Evolutionary conservation across 140 eudicot genomes (phyloP).

Genomic region (Senecio squalidus): DNA sequence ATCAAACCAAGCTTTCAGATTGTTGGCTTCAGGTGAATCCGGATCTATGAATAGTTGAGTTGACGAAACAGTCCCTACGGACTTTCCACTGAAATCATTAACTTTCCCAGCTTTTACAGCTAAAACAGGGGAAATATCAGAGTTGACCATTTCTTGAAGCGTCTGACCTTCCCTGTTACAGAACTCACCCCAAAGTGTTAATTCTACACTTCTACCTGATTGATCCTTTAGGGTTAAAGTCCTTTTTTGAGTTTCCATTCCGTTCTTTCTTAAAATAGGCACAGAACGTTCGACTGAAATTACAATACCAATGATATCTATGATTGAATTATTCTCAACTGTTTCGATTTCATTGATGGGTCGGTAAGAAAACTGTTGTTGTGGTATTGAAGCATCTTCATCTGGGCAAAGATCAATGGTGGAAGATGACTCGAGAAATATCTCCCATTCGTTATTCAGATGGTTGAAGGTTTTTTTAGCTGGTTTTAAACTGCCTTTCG

Average conservation of each 20-base stretch:
- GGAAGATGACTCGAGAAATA: slow-evolving; percentile 70
- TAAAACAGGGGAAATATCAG: slow-evolving; percentile 62
- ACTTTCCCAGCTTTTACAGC: slow-evolving; percentile 95
- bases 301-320: slow-evolving; percentile 79
- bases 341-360: slow-evolving; percentile 78
- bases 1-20: slow-evolving; percentile 61
- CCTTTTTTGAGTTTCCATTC: slow-evolving; percentile 97
- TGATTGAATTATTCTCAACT: slow-evolving; percentile 68
- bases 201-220: slow-evolving; percentile 71
- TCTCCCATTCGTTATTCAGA: slow-evolving; percentile 93
- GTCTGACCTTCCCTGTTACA: slow-evolving; percentile 89
- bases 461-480: slow-evolving; percentile 87
- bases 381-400: slow-evolving; percentile 89
- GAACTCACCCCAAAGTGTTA: slow-evolving; percentile 97
- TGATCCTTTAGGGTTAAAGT: slow-evolving; percentile 70
- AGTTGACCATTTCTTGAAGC: slow-evolving; percentile 61
- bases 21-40: slow-evolving; percentile 61
- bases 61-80: slow-evolving; percentile 77
- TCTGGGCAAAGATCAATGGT: slow-evolving; percentile 80
- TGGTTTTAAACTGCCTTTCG: slow-evolving; percentile 94
- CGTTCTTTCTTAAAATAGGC: slow-evolving; percentile 76
- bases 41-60: slow-evolving; percentile 87
- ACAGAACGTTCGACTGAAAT: slow-evolving; percentile 72
- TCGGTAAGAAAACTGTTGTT: slow-evolving; percentile 71
- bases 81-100: slow-evolving; percentile 86